These are phyloP conservation scores for Fonsecaea nubica DNA, from an alignment of 2,329 filamentous ascomycete genomes.

Conservation along the genomic window DNA sequence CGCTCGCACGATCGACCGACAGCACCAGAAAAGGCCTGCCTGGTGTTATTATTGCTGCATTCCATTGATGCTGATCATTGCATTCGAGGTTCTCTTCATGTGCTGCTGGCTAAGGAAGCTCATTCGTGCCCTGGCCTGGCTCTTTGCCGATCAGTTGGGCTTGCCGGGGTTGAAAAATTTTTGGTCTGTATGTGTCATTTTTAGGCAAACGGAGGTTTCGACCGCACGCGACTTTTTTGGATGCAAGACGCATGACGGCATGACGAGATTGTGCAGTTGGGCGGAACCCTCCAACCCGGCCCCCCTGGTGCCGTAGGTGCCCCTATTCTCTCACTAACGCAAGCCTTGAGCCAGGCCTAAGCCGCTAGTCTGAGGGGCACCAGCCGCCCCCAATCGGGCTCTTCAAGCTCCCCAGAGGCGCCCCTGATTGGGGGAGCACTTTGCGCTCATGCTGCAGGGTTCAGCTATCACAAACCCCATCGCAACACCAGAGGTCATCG, in stretches of 20 bases:
- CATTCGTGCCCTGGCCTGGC: slow-evolving; percentile 3
- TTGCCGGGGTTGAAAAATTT: not conserved
- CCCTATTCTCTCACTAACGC: slow-evolving; percentile 17
- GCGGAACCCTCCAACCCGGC: not conserved
- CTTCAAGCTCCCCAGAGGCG: not conserved
- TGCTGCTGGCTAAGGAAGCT: not conserved
- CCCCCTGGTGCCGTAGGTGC: too few species aligned
- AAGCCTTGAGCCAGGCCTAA: slow-evolving; percentile 1
- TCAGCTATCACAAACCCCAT: slow-evolving; percentile 12
- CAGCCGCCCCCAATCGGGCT: not conserved
- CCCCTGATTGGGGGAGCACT: slow-evolving; percentile 9
- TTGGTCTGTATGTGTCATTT: slow-evolving; percentile 1
- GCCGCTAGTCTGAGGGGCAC: slow-evolving; percentile 3
- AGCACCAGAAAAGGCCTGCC: slow-evolving; percentile 13
- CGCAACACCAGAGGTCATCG: slow-evolving; percentile 2
- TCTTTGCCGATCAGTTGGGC: slow-evolving; percentile 1
- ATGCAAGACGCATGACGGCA: slow-evolving; percentile 13
- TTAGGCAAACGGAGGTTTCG: slow-evolving; percentile 12
- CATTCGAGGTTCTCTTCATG: not conserved
- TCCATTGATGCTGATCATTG: slow-evolving; percentile 18
- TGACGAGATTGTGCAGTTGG: slow-evolving; percentile 17
- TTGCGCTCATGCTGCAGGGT: slow-evolving; percentile 11
- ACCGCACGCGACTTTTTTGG: not conserved
- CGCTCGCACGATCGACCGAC: slow-evolving; percentile 16
- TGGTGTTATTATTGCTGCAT: slow-evolving; percentile 11